phyloP scores from a whole-genome alignment of 805 yeast genomes.

The Candida sithepensis region DNA sequence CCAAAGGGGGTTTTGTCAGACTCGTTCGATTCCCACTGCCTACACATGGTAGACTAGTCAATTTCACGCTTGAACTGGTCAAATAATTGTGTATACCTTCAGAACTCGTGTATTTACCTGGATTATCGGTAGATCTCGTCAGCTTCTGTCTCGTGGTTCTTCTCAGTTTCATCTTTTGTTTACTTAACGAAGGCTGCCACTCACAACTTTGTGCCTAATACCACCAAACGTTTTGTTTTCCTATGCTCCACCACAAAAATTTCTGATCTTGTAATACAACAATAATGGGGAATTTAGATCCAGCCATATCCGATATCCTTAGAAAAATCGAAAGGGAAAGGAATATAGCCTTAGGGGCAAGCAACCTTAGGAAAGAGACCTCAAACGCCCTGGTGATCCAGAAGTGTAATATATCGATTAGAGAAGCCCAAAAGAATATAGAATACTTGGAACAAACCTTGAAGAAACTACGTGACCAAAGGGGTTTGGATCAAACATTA shows the following conservation, averaged over 20 bases:
- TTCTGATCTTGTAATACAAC: too few relatives aligned
- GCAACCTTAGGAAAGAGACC: slow-evolving; percentile 73
- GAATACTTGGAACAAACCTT: slow-evolving; percentile 81
- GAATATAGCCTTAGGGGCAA: slow-evolving; percentile 85
- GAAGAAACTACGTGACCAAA: slow-evolving; percentile 49
- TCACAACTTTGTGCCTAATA: neutral
- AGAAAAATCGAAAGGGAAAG: slow-evolving; percentile 85
- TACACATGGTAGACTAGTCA: too few relatives aligned
- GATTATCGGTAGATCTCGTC: neutral
- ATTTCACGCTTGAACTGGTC: too few relatives aligned
- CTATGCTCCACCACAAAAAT: neutral
- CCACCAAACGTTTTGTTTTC: neutral
- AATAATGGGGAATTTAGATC: slow-evolving; percentile 25
- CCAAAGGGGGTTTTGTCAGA: too few relatives aligned
- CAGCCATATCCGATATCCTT: slow-evolving; percentile 62
- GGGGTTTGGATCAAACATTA: slow-evolving; percentile 4
- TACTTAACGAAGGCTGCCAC: neutral
- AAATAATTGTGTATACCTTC: too few relatives aligned
- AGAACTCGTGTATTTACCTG: neutral
- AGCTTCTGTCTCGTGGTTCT: neutral
- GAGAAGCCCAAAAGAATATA: slow-evolving; percentile 89
- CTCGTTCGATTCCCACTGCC: too few relatives aligned
- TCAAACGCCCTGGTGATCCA: slow-evolving; percentile 80
- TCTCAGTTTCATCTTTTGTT: neutral
- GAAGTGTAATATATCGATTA: slow-evolving; percentile 82